Evolutionary conservation across 1,284 basidiomycete genomes (phyloP), one percentile per base, ranked within the genome.

Genomic region (Flammula alnicola): DNA sequence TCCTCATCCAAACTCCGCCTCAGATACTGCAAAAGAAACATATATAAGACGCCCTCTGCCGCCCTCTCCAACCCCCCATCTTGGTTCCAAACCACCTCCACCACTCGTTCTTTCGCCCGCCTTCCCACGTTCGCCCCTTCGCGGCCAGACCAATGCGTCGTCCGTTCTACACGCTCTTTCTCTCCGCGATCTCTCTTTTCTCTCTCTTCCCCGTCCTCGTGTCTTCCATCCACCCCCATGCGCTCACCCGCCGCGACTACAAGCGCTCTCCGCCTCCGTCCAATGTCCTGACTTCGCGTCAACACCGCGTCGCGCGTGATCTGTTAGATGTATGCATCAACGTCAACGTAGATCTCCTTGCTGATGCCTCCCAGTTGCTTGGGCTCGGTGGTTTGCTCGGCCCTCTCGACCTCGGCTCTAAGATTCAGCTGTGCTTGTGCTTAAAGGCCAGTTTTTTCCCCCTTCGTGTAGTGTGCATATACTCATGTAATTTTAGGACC

Each of bases 251-350:
- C 46, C 60, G 58, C 44, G 55, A 59, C 17, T 45, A 54, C 43
- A 54, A 57, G 40, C 56, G 47, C 41, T 58, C 58, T n/a, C 27
- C 44, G 19, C 46, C 54, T 30, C 42, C 54, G 8, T n/a, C n/a
- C n/a, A 48, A 44, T 32, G 52, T 59, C 14, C 44, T 68, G 35
- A 54, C 65, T n/a, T 58, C 58, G 19, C 66, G 65, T 32, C 65
- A 68, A 56, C 57, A 65, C 51, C 64, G 51, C 45, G 35, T 59
- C 17, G 49, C 63, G 20, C 70, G 71, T 40, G 64, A 63, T 54
- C 58, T 73, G 27, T 49, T 72, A 36, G 71, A 73, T 57, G 52
- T 68, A 47, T 73, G 70, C 53, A 57, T 71, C 40, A 66, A 67
- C 41, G 44, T 62, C 35, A 63, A 70, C 38, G 58, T 65, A 14